Evolutionary conservation across 2,329 filamentous ascomycete species (phyloP).

Genomic region (Arthroderma sp.): DNA sequence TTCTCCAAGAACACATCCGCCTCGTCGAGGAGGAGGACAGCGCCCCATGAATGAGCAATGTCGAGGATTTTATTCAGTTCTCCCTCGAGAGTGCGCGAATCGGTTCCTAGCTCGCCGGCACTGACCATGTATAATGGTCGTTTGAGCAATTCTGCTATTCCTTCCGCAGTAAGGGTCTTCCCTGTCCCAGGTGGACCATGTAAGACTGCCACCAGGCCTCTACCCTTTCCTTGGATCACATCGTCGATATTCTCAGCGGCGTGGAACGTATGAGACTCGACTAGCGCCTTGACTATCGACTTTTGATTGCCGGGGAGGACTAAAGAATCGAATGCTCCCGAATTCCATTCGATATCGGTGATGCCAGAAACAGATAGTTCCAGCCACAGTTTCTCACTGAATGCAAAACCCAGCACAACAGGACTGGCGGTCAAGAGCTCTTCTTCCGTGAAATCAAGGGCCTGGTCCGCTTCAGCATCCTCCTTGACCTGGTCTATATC

Average conservation of each 20-base stretch:
- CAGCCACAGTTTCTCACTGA: constrained; percentile 80
- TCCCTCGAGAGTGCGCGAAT: constrained; percentile 57
- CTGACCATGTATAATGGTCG: constrained; percentile 74
- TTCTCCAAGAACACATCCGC: constrained; percentile 76
- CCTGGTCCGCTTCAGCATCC: constrained; percentile 20
- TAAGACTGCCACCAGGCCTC: constrained; percentile 68
- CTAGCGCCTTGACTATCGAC: constrained; percentile 62
- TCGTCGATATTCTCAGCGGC: constrained; percentile 72
- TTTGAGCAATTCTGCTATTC: constrained; percentile 69
- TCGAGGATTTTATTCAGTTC: constrained; percentile 76
- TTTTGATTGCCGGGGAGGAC: constrained; percentile 55
- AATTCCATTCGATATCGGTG: constrained; percentile 72
- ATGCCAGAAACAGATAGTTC: constrained; percentile 73
- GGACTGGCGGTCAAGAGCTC: constrained; percentile 74
- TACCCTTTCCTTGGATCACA: constrained; percentile 71
- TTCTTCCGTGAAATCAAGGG: constrained; percentile 59
- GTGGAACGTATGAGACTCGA: constrained; percentile 73
- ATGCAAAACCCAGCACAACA: constrained; percentile 74
- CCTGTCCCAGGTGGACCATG: constrained; percentile 79
- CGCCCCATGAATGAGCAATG: constrained; percentile 75
- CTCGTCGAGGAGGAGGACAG: constrained; percentile 73
- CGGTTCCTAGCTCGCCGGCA: constrained; percentile 69
- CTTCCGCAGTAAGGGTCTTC: constrained; percentile 78
- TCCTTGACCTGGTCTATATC: constrained; percentile 44
- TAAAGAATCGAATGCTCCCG: constrained; percentile 66